phyloP scores from a whole-genome alignment of 2,329 filamentous ascomycete species.

The Sporothrix variecibatus region DNA sequence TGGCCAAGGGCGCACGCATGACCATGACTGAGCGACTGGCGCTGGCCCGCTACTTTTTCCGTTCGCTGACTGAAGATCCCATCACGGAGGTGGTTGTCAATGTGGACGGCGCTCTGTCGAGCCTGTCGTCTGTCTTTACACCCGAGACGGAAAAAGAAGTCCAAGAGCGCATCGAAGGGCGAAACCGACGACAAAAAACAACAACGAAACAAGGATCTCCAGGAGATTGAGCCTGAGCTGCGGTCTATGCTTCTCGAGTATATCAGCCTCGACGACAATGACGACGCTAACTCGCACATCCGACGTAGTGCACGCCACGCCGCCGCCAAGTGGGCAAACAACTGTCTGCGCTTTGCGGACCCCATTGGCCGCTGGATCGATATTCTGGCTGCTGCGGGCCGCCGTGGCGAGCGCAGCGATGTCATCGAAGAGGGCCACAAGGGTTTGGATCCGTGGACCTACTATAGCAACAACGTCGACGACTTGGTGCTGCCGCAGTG shows the following conservation, averaged over 20 bases:
- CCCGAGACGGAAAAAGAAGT: conserved; percentile 19
- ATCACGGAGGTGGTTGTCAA: conserved; percentile 77
- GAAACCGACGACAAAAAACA: background rate
- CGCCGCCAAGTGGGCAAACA: conserved; percentile 85
- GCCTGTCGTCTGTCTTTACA: conserved; percentile 57
- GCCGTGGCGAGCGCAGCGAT: conserved; percentile 70
- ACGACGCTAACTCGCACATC: conserved; percentile 43
- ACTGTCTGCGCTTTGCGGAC: conserved; percentile 79
- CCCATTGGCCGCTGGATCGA: conserved; percentile 84
- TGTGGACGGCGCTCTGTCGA: conserved; percentile 85
- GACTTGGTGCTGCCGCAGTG: conserved; percentile 51
- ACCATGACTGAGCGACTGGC: conserved; percentile 51
- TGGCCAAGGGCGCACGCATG: conserved; percentile 67
- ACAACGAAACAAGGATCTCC: background rate
- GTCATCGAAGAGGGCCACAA: conserved; percentile 87
- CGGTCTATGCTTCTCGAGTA: conserved; percentile 65
- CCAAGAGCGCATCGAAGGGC: background rate
- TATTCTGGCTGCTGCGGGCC: conserved; percentile 73
- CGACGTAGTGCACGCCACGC: conserved; percentile 78
- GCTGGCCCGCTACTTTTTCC: conserved; percentile 75
- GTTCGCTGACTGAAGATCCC: conserved; percentile 77
- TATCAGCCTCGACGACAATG: conserved; percentile 53
- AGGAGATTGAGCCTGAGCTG: conserved; percentile 40
- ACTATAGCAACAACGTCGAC: conserved; percentile 44
- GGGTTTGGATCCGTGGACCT: conserved; percentile 71